These are phyloP conservation scores for Rhodomyrtus psidioides DNA, from an alignment of 441 rosid genomes.

Conservation along the genomic window DNA sequence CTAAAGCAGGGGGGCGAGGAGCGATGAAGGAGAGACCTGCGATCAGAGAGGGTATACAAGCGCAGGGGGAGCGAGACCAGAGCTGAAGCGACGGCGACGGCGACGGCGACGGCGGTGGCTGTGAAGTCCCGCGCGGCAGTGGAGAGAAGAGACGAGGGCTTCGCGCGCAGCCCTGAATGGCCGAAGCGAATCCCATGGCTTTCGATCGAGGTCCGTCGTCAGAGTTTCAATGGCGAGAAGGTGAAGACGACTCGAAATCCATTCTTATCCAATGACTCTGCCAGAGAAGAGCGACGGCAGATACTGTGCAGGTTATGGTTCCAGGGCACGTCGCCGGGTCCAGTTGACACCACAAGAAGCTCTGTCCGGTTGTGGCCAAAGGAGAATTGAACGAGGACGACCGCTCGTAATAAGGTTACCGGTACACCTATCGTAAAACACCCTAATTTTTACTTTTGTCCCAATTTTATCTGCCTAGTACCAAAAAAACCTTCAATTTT, in stretches of 20 bases:
- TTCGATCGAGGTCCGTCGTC: background rate
- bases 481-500: too few species aligned
- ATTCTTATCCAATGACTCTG: background rate
- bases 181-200: constrained; percentile 59
- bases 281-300: background rate
- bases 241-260: background rate
- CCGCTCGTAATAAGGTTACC: too few species aligned
- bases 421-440: too few species aligned
- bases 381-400: accelerated
- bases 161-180: constrained; percentile 36
- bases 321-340: background rate
- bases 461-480: too few species aligned
- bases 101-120: constrained; percentile 12
- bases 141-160: constrained; percentile 31
- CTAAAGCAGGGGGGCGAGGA: background rate
- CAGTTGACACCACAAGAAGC: background rate
- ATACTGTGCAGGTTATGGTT: background rate
- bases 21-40: constrained; percentile 22
- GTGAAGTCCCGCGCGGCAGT: constrained; percentile 19
- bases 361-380: background rate
- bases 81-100: constrained; percentile 23
- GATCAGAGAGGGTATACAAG: constrained; percentile 11
- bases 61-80: constrained; percentile 22
- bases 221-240: background rate
- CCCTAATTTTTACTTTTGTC: too few species aligned